These are phyloP conservation scores for Gaeumannomyces sp. DNA, from an alignment of 2,329 filamentous ascomycete species.

Conservation along the genomic window DNA sequence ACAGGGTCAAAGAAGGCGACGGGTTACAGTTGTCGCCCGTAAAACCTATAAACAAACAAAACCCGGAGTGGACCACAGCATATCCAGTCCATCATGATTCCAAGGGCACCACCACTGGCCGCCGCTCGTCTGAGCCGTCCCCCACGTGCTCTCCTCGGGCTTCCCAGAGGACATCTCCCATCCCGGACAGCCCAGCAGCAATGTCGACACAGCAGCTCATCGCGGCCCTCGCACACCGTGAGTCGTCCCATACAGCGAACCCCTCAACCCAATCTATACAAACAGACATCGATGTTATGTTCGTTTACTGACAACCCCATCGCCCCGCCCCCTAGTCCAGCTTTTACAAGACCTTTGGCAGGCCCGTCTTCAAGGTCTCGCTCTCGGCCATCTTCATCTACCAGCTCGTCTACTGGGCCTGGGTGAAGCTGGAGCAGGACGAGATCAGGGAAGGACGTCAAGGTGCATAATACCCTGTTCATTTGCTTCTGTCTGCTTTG, in stretches of 20 bases:
- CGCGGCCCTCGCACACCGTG: constrained; percentile 9
- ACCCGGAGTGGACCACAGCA: background rate
- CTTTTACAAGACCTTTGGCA: constrained; percentile 71
- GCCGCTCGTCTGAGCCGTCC: background rate
- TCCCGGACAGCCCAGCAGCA: background rate
- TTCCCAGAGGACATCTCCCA: background rate
- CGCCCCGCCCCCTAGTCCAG: constrained; percentile 31
- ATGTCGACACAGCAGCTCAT: background rate
- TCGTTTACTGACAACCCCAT: too few relatives aligned
- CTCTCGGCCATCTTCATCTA: constrained; percentile 72
- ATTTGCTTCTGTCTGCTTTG: background rate
- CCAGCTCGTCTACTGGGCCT: constrained; percentile 68
- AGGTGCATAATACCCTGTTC: constrained; percentile 31
- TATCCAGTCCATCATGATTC: background rate
- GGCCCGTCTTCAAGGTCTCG: constrained; percentile 67
- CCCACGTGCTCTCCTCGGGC: background rate
- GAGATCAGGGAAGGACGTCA: constrained; percentile 57
- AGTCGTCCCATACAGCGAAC: too few relatives aligned
- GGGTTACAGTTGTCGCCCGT: too few relatives aligned
- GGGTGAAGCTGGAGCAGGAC: constrained; percentile 67
- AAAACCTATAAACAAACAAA: background rate
- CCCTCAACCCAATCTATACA: background rate
- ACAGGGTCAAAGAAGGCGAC: too few relatives aligned
- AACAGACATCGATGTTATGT: background rate
- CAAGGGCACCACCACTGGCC: background rate